Base-by-base conservation (phyloP, 495 filamentous ascomycete species). In the Aspergillus incahuasiensis region DNA sequence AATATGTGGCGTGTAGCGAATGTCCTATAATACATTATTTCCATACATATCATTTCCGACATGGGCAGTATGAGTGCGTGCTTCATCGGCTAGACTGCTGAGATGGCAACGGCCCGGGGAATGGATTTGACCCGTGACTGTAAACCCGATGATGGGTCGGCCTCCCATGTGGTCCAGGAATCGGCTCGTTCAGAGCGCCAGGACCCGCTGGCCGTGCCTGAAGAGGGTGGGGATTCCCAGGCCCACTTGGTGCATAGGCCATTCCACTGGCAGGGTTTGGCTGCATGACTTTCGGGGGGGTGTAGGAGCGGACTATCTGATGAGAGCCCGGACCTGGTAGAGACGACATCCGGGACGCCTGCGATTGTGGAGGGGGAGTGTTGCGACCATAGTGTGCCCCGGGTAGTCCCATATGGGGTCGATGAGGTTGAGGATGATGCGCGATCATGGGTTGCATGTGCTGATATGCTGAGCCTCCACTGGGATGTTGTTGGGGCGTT, bases 371-470 rank as follows among this genome's bases (percentile, higher is more conserved):
- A 0, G 72, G 71, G 12, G 72, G 72, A 1, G 73, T 74, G 43
- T 55, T 68, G 28, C 70, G 68, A n/a, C 68, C 69, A 47, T 76
- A 76, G 9, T 66, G 63, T 5, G 63, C 61, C 35, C 66, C 68
- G 5, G 62, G 45, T 34, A 76, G 53, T 9, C 64, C 71, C 8
- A 74, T 61, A 1, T 70, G 57, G 0, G 74, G 64, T 34, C 74
- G 67, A 40, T 72, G 68, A 8, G 67, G 40, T 28, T 60, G 64
- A 16, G 59, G 64, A 32, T 74, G 70, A 42, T 77, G 74, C 22
- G 67, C 70, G 21, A 75, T 71, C 64, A 77, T 66, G 0, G 68
- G 67, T 24, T 75, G 74, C 15, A 75, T 66, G 48, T 78, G 74
- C 48, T 73, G 73, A 41, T 75, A 75, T 40, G 62, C 62, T 30